Evolutionary conservation across 2,329 filamentous ascomycete species (phyloP).

Genomic region (Sclerotinia sclerotiorum): DNA sequence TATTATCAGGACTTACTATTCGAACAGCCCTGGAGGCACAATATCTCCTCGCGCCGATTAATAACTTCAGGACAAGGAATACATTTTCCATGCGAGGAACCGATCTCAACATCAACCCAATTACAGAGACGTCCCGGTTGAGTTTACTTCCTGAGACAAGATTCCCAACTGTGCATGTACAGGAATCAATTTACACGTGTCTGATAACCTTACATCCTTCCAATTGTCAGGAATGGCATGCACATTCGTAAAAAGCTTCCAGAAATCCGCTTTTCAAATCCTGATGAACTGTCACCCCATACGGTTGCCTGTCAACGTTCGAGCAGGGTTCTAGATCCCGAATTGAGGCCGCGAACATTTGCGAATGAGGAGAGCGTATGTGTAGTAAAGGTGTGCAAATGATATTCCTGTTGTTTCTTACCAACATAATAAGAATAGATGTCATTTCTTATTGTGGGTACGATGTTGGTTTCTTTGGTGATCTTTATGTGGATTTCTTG

Average conservation of each 20-base stretch:
- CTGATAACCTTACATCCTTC: neutral
- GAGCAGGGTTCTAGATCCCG: neutral
- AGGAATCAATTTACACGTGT: neutral
- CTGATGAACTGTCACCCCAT: neutral
- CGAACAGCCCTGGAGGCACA: neutral
- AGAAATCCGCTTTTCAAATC: neutral
- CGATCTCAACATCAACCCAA: neutral
- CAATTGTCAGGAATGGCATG: neutral
- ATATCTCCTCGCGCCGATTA: neutral
- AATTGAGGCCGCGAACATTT: neutral
- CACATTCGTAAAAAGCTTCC: neutral
- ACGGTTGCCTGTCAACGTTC: slow-evolving; percentile 6
- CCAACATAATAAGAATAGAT: neutral
- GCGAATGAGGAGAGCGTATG: neutral
- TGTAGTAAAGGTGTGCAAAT: neutral
- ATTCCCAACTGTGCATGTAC: neutral
- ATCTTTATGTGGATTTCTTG: neutral
- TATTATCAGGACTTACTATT: neutral
- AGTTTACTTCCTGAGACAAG: neutral
- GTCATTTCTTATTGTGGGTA: neutral
- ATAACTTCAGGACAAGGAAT: neutral
- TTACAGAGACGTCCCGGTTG: neutral
- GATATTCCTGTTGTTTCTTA: neutral
- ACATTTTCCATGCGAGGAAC: neutral
- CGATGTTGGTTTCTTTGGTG: neutral